Percentiles rank a stretch among this genome's conserved stretches.
Conservation (phyloP, 139 green algal genomes). For the Monoraphidium neglectum region DNA sequence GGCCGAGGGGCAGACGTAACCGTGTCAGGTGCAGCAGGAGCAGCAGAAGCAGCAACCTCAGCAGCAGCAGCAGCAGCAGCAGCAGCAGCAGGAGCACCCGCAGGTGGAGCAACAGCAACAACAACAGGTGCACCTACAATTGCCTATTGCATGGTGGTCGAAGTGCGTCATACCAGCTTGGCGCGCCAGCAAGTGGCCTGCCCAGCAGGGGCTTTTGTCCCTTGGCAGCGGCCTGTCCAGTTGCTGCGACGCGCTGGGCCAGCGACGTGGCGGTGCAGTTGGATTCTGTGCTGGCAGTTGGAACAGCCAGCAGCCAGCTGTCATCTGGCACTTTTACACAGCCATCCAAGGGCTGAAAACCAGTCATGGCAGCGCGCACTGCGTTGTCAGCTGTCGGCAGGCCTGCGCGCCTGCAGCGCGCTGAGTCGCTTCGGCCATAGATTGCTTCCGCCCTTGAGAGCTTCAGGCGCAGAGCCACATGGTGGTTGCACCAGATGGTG, state of each 20-base stretch:
- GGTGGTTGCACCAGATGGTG: no score
- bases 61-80: conserved; percentile 13
- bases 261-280: no score
- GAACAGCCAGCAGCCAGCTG: not conserved
- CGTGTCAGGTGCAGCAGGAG: conserved; percentile 6
- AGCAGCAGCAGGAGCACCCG: conserved; percentile 4
- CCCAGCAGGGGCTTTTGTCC: not conserved
- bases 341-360: no score
- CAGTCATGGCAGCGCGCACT: no score
- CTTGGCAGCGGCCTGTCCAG: not conserved
- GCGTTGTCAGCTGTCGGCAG: no score
- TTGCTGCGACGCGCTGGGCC: no score
- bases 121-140: not conserved
- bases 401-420: no score
- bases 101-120: not conserved
- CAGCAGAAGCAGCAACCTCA: conserved; percentile 1
- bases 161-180: not conserved
- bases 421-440: no score
- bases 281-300: not conserved
- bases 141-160: not conserved
- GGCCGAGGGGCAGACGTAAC: not conserved
- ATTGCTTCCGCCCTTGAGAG: no score
- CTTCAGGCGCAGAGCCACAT: no score
- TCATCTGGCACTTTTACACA: no score
- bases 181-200: no score